A percentile compares a stretch with the other conserved stretches of the same genome.
phyloP scores from a whole-genome alignment of 345 rosid genomes.

The Noccaea bulbosa region DNA sequence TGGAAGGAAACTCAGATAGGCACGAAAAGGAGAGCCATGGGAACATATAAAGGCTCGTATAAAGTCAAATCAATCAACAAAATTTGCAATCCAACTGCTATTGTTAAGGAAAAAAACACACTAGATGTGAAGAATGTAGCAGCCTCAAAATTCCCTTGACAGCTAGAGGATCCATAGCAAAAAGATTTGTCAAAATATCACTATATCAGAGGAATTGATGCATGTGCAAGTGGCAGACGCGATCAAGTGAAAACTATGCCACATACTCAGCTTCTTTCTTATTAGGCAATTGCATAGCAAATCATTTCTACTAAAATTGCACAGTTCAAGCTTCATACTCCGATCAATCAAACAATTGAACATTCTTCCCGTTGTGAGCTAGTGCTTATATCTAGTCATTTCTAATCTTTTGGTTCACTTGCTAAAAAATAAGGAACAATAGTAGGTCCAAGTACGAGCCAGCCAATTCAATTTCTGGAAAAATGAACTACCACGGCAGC shows the following conservation, averaged over 20 bases:
- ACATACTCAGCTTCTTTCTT: constrained; percentile 18
- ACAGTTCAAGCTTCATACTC: constrained; percentile 28
- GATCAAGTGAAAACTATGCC: constrained; percentile 15
- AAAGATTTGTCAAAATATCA: not conserved
- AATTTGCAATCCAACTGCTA: not conserved
- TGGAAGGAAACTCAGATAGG: constrained; percentile 1
- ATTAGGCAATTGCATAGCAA: constrained; percentile 4
- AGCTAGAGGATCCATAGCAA: not conserved
- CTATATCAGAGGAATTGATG: not conserved
- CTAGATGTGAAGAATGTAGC: not conserved
- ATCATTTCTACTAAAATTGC: constrained; percentile 2
- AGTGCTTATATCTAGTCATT: not conserved
- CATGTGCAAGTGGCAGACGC: constrained; percentile 1
- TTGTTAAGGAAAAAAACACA: constrained; percentile 16
- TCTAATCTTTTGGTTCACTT: constrained; percentile 13
- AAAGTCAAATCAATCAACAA: constrained; percentile 20
- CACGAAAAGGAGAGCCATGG: not conserved
- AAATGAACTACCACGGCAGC: constrained; percentile 9
- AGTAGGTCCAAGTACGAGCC: not conserved
- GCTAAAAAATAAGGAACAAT: constrained; percentile 12
- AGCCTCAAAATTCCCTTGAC: constrained; percentile 11
- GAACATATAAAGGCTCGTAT: not conserved
- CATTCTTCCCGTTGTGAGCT: constrained; percentile 7
- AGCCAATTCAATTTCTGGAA: not conserved
- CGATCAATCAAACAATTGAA: not conserved